Evolutionary conservation across 2,329 filamentous ascomycete genomes (phyloP).

Genomic region (Penicillium glabrum): DNA sequence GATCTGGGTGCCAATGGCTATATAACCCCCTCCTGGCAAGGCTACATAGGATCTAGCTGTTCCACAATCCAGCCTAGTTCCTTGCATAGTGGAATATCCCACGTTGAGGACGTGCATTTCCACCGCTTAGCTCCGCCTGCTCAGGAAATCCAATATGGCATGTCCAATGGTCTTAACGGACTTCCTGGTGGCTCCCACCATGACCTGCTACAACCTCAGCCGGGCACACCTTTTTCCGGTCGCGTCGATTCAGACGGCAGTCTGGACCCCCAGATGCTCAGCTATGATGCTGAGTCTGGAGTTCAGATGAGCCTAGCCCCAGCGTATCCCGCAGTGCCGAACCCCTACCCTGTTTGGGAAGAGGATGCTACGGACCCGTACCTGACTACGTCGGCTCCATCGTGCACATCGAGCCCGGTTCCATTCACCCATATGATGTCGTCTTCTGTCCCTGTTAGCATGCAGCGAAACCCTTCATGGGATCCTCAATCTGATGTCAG

Average conservation of each 20-base stretch:
- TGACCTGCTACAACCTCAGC: conserved; percentile 41
- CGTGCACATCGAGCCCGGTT: conserved; percentile 7
- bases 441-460: conserved; percentile 1
- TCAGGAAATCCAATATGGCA: conserved; percentile 30
- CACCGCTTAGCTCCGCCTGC: conserved; percentile 29
- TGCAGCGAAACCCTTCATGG: conserved; percentile 16
- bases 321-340: not conserved
- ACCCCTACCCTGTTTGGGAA: conserved; percentile 11
- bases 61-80: conserved; percentile 45
- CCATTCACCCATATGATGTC: conserved; percentile 3
- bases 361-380: not conserved
- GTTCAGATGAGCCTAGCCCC: not conserved
- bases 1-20: conserved; percentile 25
- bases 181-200: conserved; percentile 44
- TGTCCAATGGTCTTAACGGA: conserved; percentile 40
- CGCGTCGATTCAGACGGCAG: conserved; percentile 29
- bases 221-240: conserved; percentile 23
- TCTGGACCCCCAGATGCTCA: conserved; percentile 45
- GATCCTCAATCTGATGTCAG: conserved; percentile 4
- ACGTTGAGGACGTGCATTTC: conserved; percentile 47
- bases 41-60: conserved; percentile 52
- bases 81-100: conserved; percentile 23
- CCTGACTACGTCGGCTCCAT: not conserved
- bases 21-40: conserved; percentile 52
- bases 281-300: conserved; percentile 25